phyloP scores from a whole-genome alignment of 192 early-diverging fungal species.

The Fimicolochytrium jonesii region DNA sequence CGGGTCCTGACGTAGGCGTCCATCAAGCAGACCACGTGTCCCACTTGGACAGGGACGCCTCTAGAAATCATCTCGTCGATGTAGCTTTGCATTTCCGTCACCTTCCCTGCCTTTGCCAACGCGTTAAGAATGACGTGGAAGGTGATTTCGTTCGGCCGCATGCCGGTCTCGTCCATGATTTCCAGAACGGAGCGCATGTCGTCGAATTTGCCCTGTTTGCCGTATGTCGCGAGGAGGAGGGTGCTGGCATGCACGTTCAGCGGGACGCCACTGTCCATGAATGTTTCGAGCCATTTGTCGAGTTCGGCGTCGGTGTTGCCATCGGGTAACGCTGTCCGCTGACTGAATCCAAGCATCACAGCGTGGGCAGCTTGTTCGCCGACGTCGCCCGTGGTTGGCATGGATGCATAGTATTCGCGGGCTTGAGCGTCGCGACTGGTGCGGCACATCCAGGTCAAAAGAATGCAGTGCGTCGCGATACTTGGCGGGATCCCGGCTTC shows the following conservation, averaged over 20 bases:
- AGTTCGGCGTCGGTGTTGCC: background rate
- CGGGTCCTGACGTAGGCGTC: background rate
- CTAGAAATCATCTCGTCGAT: background rate
- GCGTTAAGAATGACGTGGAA: background rate
- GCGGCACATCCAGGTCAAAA: constrained; percentile 1
- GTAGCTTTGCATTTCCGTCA: background rate
- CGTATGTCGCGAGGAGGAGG: background rate
- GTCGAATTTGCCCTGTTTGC: background rate
- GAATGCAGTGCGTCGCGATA: background rate
- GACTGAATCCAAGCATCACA: background rate
- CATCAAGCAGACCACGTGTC: background rate
- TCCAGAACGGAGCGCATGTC: background rate
- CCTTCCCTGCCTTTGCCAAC: background rate
- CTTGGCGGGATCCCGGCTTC: background rate
- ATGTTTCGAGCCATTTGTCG: background rate
- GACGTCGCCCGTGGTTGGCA: background rate
- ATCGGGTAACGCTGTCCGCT: no score
- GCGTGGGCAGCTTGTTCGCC: background rate
- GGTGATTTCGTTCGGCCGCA: constrained; percentile 1
- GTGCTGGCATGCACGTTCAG: background rate
- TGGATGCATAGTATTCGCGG: background rate
- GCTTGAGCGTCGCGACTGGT: background rate
- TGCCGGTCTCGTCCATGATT: background rate
- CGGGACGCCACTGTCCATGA: background rate
- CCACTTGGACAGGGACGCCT: background rate